These are phyloP conservation scores for Metschnikowia continentalis DNA, from an alignment of 805 yeast genomes.

Conservation along the genomic window DNA sequence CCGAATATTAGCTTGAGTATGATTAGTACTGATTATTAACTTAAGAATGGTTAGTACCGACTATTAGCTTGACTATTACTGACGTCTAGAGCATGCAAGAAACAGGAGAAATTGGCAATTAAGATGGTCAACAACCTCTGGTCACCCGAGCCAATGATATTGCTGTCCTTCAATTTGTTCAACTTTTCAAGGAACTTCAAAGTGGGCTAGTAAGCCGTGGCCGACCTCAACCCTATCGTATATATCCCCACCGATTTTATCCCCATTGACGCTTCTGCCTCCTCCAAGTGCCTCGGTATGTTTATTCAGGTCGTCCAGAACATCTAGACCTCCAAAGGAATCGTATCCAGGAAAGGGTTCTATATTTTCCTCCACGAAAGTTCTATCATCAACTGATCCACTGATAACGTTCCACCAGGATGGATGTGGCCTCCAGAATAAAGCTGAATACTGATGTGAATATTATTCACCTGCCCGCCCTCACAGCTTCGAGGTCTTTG, in stretches of 20 bases:
- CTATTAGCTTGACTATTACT: too few relatives aligned
- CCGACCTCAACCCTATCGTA: too few relatives aligned
- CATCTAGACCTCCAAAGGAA: conserved; percentile 52
- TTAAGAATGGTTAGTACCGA: too few relatives aligned
- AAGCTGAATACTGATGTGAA: too few relatives aligned
- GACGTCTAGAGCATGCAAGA: conserved; percentile 60
- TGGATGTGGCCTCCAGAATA: too few relatives aligned
- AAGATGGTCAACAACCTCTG: conserved; percentile 43
- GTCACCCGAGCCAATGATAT: conserved; percentile 69
- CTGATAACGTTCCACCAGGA: conserved; percentile 90
- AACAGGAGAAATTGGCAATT: conserved; percentile 71
- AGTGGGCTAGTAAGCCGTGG: conserved; percentile 33
- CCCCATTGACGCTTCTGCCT: conserved; percentile 31
- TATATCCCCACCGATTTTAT: conserved; percentile 9
- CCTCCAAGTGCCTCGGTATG: conserved; percentile 26
- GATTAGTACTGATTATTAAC: too few relatives aligned
- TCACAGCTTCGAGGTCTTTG: too few relatives aligned
- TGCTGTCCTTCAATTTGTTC: conserved; percentile 62
- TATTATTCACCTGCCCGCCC: too few relatives aligned
- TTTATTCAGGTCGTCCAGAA: conserved; percentile 23
- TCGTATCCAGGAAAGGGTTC: conserved; percentile 49
- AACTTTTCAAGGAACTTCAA: conserved; percentile 69
- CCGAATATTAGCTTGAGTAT: too few relatives aligned
- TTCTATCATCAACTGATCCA: conserved; percentile 90
- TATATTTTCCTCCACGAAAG: conserved; percentile 71